phyloP scores from a whole-genome alignment of 1,139 yeast species.

The Pichia sp. region DNA sequence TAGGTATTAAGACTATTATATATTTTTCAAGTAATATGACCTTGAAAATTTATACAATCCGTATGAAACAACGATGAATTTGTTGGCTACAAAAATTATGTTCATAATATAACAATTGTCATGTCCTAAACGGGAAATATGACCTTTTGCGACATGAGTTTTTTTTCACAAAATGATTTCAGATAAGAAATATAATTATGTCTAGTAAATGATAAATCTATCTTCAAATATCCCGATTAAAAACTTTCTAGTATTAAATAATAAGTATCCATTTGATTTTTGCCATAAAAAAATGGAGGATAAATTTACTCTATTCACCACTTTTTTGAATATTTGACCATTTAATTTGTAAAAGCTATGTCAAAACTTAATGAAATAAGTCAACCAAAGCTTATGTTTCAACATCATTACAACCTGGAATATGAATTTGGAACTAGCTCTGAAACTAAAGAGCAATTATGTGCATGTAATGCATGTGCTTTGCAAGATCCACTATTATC shows the following conservation, averaged over 20 bases:
- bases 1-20: too few species aligned
- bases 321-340: too few species aligned
- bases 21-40: too few species aligned
- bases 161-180: background rate
- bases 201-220: background rate
- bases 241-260: too few species aligned
- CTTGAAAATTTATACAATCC: background rate
- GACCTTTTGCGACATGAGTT: conserved; percentile 5
- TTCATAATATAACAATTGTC: conserved; percentile 10
- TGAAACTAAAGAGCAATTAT: background rate
- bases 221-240: too few species aligned
- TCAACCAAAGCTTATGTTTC: background rate
- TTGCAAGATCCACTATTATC: conserved; percentile 5
- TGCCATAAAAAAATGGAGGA: too few species aligned
- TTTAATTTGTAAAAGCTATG: too few species aligned
- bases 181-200: background rate
- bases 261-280: too few species aligned
- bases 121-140: conserved; percentile 14
- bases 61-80: background rate
- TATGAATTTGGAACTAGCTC: too few species aligned
- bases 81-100: too few species aligned
- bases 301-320: too few species aligned
- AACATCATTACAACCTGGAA: background rate
- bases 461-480: conserved; percentile 11
- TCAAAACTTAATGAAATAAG: background rate